A percentile compares a stretch with the other conserved stretches of the same genome.
phyloP scores from a whole-genome alignment of 495 filamentous ascomycete genomes.

The Staphylotrichum tortipilum region DNA sequence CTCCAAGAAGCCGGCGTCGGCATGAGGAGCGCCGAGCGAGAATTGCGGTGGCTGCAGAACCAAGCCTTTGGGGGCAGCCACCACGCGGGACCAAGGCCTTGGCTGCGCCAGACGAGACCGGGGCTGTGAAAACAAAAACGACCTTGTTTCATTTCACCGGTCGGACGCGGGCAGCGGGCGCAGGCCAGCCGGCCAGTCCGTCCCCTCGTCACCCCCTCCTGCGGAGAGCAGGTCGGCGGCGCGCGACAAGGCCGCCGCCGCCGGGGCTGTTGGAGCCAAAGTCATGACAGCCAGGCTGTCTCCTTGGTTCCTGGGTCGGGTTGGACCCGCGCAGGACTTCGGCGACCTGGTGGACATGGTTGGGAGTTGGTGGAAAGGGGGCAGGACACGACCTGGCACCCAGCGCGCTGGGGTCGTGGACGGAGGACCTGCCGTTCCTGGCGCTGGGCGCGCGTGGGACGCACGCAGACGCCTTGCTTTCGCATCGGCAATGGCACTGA shows the following conservation, averaged over 20 bases:
- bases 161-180: too few relatives aligned
- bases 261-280: too few relatives aligned
- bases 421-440: not conserved
- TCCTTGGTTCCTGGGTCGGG: too few relatives aligned
- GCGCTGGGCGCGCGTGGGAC: not conserved
- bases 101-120: not conserved
- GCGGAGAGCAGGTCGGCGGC: too few relatives aligned
- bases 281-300: too few relatives aligned
- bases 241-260: too few relatives aligned
- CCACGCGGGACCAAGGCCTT: conserved; percentile 1
- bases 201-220: too few relatives aligned
- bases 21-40: too few relatives aligned
- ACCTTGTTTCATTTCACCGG: too few relatives aligned
- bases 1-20: not conserved
- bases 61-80: not conserved
- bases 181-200: too few relatives aligned
- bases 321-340: not conserved
- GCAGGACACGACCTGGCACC: not conserved
- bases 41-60: not conserved
- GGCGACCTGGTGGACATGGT: not conserved
- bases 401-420: not conserved
- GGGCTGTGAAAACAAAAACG: not conserved
- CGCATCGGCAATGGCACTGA: not conserved
- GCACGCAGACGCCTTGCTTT: too few relatives aligned
- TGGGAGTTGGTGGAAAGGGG: not conserved